phyloP scores from a whole-genome alignment of 805 yeast species.

The Suhomyces sp. region DNA sequence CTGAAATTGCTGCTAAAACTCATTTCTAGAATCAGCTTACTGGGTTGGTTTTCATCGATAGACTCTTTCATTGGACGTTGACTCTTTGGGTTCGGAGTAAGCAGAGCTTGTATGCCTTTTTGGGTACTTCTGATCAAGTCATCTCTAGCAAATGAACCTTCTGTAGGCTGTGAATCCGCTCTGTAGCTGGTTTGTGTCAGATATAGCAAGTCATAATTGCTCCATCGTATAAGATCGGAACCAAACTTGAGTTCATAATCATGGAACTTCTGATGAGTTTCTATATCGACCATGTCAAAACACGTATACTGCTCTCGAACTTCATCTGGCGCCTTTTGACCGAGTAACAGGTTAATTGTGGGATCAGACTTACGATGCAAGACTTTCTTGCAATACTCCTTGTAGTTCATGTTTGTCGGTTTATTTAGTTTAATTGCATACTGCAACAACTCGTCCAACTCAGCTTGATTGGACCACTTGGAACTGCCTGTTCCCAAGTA shows the following conservation, averaged over 20 bases:
- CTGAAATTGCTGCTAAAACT: slow-evolving; percentile 3
- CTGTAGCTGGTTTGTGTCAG: neutral
- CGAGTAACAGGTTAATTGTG: neutral
- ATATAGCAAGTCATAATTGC: slow-evolving; percentile 16
- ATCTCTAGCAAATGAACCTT: neutral
- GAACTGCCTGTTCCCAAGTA: slow-evolving; percentile 23
- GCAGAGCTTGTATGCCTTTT: neutral
- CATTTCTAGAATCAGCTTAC: slow-evolving; percentile 1
- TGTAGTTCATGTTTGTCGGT: slow-evolving; percentile 1
- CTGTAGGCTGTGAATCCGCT: neutral
- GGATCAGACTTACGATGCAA: neutral
- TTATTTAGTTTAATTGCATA: slow-evolving; percentile 27
- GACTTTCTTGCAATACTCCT: slow-evolving; percentile 1
- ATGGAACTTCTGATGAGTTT: slow-evolving; percentile 13
- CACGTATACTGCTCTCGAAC: neutral
- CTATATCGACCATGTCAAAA: slow-evolving; percentile 23
- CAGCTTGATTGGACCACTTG: slow-evolving; percentile 29
- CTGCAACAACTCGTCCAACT: slow-evolving; percentile 27
- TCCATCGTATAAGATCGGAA: slow-evolving; percentile 22
- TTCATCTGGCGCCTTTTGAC: neutral
- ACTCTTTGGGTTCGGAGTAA: neutral
- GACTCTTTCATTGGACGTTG: no score
- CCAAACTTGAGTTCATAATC: slow-evolving; percentile 15
- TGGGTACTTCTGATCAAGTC: neutral
- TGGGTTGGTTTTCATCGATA: neutral